Base-by-base conservation (phyloP, 495 filamentous ascomycete genomes). In the Ascobolus immersus region DNA sequence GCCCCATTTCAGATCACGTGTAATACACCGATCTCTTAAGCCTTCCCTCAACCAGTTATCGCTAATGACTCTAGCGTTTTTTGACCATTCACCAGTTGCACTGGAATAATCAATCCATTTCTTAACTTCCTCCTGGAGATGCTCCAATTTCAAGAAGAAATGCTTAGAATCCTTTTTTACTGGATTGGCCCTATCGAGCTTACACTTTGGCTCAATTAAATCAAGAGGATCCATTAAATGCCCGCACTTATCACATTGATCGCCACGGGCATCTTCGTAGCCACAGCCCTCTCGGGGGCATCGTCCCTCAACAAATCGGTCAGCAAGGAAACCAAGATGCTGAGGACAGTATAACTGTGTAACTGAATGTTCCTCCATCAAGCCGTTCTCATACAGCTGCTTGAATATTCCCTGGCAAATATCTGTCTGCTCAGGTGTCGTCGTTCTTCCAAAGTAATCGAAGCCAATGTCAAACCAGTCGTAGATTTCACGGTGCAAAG, bases 1-100 rank as follows among this genome's bases (percentile, higher is more conserved):
- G 44, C 81, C 81, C 81, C 81, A 92, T 52, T 71, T 78, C 32
- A 94, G 59, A 54, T 91, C 80, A 42, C 84, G 56, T n/a, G 81
- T 92, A 47, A 94, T 92, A 38, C 74, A 76, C 29, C 84, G 72
- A 18, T 69, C 66, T 47, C 78, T 71, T 40, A 92, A 52, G 3
- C 81, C 81, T 50, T 77, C 68, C 30, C 73, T 69, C 43, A 90
- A 54, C 80, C 80, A 91, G 2, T 66, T 69, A 41, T 73, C 60
- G 5, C 72, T 76, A 35, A 77, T 78, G 17, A 63, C 55, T 8
- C 54, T 56, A 2, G 74, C 72, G 45, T 91, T 92, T 31, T 62
- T 65, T 18, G 71, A 72, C 84, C 84, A 91, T 5, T 58, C 56
- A 25, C 71, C 71, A 41, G 71, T 60, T 30, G 59, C 50, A 37